These are phyloP conservation scores for Trichosanthes cucumerina DNA, from an alignment of 306 rosid species.

Conservation along the genomic window DNA sequence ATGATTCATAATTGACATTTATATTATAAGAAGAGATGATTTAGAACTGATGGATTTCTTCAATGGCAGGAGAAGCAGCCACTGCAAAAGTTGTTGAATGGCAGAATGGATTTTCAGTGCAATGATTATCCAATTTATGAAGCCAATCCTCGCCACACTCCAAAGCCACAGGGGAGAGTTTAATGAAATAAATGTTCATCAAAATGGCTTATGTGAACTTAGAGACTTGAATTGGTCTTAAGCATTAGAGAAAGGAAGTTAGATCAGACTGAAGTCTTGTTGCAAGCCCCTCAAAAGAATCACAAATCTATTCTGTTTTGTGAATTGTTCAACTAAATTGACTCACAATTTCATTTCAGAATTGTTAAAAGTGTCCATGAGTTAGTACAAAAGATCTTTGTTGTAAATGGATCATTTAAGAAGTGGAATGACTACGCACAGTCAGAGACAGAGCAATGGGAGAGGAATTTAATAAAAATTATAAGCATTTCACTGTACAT, in stretches of 20 bases:
- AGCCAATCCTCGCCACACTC: slow-evolving; percentile 15
- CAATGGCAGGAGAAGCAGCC: neutral
- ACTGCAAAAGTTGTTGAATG: neutral
- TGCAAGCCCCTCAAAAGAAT: neutral
- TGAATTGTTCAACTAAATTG: neutral
- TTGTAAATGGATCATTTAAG: neutral
- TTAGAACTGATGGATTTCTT: neutral
- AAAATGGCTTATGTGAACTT: neutral
- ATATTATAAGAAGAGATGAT: neutral
- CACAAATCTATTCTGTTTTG: neutral
- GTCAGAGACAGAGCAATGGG: neutral
- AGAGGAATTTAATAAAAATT: too few relatives aligned
- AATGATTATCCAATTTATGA: slow-evolving; percentile 1
- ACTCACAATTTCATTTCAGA: neutral
- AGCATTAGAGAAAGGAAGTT: neutral
- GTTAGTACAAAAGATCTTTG: neutral
- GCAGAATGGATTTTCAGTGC: slow-evolving; percentile 3
- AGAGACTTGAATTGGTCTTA: neutral
- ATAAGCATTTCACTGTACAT: neutral
- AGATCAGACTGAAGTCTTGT: neutral
- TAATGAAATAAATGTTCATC: neutral
- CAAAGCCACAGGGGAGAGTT: neutral
- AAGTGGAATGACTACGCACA: neutral
- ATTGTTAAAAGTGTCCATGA: neutral
- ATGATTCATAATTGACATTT: neutral